These are phyloP conservation scores for Phytophthora sansomeana DNA, from an alignment of 352 stramenopile species.

Conservation along the genomic window DNA sequence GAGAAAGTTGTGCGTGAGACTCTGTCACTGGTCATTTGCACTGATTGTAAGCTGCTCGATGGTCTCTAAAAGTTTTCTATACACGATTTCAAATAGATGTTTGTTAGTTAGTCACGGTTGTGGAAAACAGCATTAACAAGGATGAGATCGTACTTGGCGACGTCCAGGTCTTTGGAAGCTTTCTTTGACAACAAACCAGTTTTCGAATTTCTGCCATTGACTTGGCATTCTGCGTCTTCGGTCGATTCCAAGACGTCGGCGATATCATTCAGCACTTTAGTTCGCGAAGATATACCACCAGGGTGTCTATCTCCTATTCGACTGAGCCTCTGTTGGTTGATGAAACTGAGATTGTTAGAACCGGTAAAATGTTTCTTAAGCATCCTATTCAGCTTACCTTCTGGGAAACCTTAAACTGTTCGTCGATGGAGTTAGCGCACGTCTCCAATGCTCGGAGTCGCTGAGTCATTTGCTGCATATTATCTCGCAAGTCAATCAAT, in stretches of 20 bases:
- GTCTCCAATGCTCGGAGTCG: constrained; percentile 57
- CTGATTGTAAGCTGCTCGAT: constrained; percentile 49
- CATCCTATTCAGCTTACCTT: constrained; percentile 35
- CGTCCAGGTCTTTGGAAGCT: constrained; percentile 46
- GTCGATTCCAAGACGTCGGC: constrained; percentile 31
- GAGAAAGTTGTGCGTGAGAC: background rate
- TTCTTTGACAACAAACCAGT: constrained; percentile 44
- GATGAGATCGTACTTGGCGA: constrained; percentile 46
- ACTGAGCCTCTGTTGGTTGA: constrained; percentile 16
- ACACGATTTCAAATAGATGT: constrained; percentile 36
- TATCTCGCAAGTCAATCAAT: constrained; percentile 46
- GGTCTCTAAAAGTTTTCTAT: constrained; percentile 45
- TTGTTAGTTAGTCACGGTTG: constrained; percentile 20
- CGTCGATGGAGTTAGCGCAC: constrained; percentile 60
- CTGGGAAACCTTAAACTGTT: constrained; percentile 64
- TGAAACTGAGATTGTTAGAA: background rate
- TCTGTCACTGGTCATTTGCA: constrained; percentile 14
- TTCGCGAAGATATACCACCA: background rate
- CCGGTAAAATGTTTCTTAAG: background rate
- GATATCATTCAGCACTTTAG: constrained; percentile 24
- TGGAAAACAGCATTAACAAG: constrained; percentile 3
- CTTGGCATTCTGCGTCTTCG: background rate
- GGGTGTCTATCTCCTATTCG: constrained; percentile 22
- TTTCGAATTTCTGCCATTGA: background rate
- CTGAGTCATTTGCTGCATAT: constrained; percentile 63